Percentiles rank a stretch among this genome's conserved stretches.
These are phyloP conservation scores for Echites panduratus DNA, from an alignment of 257 asterid genomes.

Conservation along the genomic window DNA sequence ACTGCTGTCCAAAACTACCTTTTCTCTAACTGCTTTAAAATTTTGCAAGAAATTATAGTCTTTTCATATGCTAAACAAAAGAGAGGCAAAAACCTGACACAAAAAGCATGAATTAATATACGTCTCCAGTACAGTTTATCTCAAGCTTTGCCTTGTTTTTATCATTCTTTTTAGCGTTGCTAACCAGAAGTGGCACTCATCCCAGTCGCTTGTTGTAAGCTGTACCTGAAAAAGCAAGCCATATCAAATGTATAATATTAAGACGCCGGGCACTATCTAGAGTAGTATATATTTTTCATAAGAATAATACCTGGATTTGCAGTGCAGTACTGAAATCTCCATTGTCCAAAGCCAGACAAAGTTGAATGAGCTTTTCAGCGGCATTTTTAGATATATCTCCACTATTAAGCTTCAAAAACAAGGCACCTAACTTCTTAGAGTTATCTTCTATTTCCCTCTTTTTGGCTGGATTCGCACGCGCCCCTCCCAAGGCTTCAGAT, in stretches of 20 bases:
- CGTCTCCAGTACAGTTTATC: constrained; percentile 33
- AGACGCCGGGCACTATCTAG: background rate
- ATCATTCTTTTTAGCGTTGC: constrained; percentile 86
- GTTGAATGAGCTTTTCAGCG: constrained; percentile 81
- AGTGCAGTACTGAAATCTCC: constrained; percentile 84
- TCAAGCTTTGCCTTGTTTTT: constrained; percentile 71
- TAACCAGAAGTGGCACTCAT: constrained; percentile 95
- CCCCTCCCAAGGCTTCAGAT: constrained; percentile 81
- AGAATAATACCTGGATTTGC: constrained; percentile 69
- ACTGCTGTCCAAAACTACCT: constrained; percentile 33
- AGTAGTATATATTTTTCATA: background rate
- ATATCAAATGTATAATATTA: constrained; percentile 4
- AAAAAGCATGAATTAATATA: constrained; percentile 10
- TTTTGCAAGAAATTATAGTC: constrained; percentile 25
- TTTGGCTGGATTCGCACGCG: constrained; percentile 85
- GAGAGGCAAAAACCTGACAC: constrained; percentile 22
- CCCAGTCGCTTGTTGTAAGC: constrained; percentile 97
- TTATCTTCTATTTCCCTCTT: constrained; percentile 93
- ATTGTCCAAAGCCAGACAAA: constrained; percentile 79
- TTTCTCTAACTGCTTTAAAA: constrained; percentile 30
- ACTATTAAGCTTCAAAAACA: constrained; percentile 72
- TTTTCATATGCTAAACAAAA: constrained; percentile 10
- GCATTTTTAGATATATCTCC: constrained; percentile 91
- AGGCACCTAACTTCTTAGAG: constrained; percentile 80
- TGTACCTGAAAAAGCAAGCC: constrained; percentile 42